Percentiles rank a stretch among this genome's conserved stretches.
These are phyloP conservation scores for Phallus indusiatus DNA, from an alignment of 768 basidiomycete species.

Conservation along the genomic window DNA sequence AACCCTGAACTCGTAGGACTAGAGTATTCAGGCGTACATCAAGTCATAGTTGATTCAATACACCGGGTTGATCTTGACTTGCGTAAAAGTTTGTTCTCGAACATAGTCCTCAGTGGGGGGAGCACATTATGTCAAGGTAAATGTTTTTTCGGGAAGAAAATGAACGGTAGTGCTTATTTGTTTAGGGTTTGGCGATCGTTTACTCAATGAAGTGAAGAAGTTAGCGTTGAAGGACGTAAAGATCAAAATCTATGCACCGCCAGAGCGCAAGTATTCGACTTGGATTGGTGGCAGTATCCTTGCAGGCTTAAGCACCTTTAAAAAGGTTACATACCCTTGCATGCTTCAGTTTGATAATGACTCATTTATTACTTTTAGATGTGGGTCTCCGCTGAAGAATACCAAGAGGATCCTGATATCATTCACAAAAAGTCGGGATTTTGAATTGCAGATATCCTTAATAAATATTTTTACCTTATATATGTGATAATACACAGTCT, in stretches of 20 bases:
- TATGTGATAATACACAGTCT: background rate
- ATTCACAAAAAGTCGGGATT: conserved; percentile 94
- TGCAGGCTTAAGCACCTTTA: conserved; percentile 93
- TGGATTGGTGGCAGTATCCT: conserved; percentile 98
- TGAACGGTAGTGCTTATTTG: conserved; percentile 14
- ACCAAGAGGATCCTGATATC: conserved; percentile 97
- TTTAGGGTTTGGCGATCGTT: conserved; percentile 90
- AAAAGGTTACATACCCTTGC: conserved; percentile 53
- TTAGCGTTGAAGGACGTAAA: conserved; percentile 92
- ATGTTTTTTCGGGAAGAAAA: conserved; percentile 15
- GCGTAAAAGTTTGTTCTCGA: conserved; percentile 89
- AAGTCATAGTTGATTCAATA: conserved; percentile 98
- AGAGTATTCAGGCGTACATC: conserved; percentile 95
- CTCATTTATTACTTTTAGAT: conserved; percentile 43
- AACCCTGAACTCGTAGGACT: conserved; percentile 95
- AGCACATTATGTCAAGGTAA: conserved; percentile 90
- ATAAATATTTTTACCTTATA: background rate
- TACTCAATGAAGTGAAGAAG: conserved; percentile 95
- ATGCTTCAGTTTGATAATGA: background rate
- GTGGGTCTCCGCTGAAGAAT: conserved; percentile 99
- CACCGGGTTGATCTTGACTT: conserved; percentile 93
- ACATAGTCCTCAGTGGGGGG: conserved; percentile 94
- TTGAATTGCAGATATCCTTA: conserved; percentile 23
- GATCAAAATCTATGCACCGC: conserved; percentile 98
- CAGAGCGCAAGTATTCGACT: conserved; percentile 97